phyloP scores from a whole-genome alignment of 2,329 filamentous ascomycete genomes.

The Exophiala aquamarina region DNA sequence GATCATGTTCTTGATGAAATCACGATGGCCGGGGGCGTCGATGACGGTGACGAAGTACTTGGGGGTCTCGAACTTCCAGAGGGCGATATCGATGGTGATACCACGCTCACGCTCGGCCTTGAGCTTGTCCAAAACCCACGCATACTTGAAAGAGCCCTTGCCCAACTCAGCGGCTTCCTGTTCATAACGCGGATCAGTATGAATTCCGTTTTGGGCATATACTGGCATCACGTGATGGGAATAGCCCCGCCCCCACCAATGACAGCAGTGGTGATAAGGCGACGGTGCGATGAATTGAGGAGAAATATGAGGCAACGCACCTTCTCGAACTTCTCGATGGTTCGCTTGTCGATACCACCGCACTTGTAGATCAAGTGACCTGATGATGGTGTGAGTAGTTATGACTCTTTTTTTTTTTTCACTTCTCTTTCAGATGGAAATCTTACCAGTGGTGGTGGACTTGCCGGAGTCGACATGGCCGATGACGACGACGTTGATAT shows the following conservation, averaged over 20 bases:
- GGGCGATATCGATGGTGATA: constrained; percentile 99
- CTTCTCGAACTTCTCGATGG: constrained; percentile 99
- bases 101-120: constrained; percentile 99
- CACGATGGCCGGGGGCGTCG: constrained; percentile 98
- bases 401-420: constrained; percentile 26
- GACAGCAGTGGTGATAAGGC: constrained; percentile 13
- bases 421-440: constrained; percentile 29
- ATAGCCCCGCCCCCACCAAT: constrained; percentile 35
- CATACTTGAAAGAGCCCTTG: constrained; percentile 99
- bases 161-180: constrained; percentile 98
- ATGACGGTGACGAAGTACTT: constrained; percentile 99
- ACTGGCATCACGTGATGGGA: constrained; percentile 30
- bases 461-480: constrained; percentile 99
- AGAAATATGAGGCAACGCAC: constrained; percentile 54
- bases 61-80: constrained; percentile 99
- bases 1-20: constrained; percentile 99
- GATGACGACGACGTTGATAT: constrained; percentile 98
- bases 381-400: constrained; percentile 42
- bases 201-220: constrained; percentile 7
- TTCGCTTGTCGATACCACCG: constrained; percentile 99
- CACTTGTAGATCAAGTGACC: constrained; percentile 99
- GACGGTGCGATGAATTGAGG: constrained; percentile 11
- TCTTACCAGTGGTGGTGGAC: constrained; percentile 91
- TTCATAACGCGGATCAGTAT: constrained; percentile 23
- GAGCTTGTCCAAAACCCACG: constrained; percentile 99